These are phyloP conservation scores for Sclerospora graminicola DNA, from an alignment of 352 stramenopile species.

Conservation along the genomic window DNA sequence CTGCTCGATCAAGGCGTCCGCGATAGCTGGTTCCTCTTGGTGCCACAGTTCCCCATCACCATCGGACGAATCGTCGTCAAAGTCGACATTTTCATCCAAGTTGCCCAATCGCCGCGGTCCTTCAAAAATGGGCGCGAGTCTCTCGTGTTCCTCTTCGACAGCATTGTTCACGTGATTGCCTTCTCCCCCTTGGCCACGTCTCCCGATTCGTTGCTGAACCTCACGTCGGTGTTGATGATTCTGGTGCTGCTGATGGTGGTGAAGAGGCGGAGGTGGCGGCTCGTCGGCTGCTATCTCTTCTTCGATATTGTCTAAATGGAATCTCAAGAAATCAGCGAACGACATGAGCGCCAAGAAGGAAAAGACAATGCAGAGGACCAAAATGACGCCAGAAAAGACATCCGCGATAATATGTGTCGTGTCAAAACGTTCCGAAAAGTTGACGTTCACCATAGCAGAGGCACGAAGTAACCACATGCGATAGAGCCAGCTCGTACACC, in stretches of 20 bases:
- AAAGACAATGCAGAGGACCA: conserved; percentile 89
- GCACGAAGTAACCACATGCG: conserved; percentile 88
- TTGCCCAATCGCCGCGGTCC: conserved; percentile 25
- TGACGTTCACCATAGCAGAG: conserved; percentile 77
- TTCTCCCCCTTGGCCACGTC: conserved; percentile 15
- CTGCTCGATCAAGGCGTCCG: conserved; percentile 32
- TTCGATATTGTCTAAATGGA: conserved; percentile 84
- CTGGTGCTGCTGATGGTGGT: conserved; percentile 13
- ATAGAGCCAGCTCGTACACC: conserved; percentile 91
- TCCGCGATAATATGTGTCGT: conserved; percentile 64
- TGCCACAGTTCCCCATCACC: conserved; percentile 33
- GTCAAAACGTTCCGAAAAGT: conserved; percentile 71
- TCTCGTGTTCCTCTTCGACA: conserved; percentile 17
- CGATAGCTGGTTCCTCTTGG: conserved; percentile 26
- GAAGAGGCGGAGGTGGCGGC: conserved; percentile 2
- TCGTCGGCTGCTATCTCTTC: conserved; percentile 38
- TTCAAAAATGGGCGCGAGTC: conserved; percentile 23
- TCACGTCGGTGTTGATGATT: conserved; percentile 16
- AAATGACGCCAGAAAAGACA: conserved; percentile 83
- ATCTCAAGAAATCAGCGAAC: conserved; percentile 88
- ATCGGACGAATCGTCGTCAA: conserved; percentile 43
- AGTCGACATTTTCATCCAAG: conserved; percentile 27
- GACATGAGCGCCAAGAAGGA: conserved; percentile 93
- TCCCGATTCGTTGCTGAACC: conserved; percentile 1
- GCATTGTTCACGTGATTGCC: conserved; percentile 6